These are phyloP conservation scores for Aquilaria agallochum DNA, from an alignment of 441 rosid species.

Conservation along the genomic window DNA sequence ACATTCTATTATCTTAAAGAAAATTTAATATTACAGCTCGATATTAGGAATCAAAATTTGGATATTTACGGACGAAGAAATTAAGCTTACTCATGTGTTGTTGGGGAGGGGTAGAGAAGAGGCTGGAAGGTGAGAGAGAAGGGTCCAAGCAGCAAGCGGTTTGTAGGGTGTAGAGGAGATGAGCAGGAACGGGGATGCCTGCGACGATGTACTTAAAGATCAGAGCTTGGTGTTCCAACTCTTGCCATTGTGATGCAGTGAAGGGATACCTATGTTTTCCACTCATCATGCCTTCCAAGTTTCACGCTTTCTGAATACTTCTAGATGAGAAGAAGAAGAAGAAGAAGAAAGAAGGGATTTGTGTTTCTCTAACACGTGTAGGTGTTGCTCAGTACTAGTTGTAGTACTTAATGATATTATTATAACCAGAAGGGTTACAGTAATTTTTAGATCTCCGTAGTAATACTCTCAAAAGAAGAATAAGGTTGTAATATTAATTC, in stretches of 20 bases:
- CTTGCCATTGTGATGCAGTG: constrained; percentile 91
- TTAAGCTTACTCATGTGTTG: constrained; percentile 34
- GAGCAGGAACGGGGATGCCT: constrained; percentile 80
- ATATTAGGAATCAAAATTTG: no score
- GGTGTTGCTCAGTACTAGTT: no score
- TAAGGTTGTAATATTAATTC: no score
- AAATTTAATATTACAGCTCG: no score
- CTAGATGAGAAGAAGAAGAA: no score
- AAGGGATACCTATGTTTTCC: constrained; percentile 63
- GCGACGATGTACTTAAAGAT: constrained; percentile 86
- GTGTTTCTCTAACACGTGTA: no score
- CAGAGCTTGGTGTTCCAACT: constrained; percentile 93
- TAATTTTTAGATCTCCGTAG: no score
- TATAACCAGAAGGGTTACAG: no score
- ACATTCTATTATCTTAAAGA: not conserved
- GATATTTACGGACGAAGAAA: not conserved
- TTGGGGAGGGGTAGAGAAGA: constrained; percentile 52
- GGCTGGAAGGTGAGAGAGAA: constrained; percentile 39
- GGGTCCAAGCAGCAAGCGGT: constrained; percentile 54
- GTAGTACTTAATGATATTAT: no score
- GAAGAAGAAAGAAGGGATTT: no score
- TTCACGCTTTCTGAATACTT: no score
- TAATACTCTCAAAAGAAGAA: no score
- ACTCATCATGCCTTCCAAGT: constrained; percentile 20
- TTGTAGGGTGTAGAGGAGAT: constrained; percentile 77